Base-by-base conservation (phyloP, 192 early-diverging fungal genomes). In the Backusella westeae region DNA sequence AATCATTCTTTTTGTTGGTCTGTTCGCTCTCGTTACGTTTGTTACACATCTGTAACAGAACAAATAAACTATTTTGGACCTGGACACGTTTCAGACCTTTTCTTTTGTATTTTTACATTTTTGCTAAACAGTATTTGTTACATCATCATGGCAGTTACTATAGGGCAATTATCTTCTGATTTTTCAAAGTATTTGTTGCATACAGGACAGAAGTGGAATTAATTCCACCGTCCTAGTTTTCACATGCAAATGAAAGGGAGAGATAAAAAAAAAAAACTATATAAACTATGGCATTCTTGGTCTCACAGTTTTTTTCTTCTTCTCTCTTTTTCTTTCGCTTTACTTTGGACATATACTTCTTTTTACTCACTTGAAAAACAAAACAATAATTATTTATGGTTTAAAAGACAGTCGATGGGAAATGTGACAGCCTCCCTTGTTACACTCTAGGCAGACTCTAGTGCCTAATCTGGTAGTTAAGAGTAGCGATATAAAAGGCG, bases 31-130 rank as follows among this genome's bases (percentile, higher is more conserved):
- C 26, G 56, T 63, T 23, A 56, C 21, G 8, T 56, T 0, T 2
- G 53, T 56, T 56, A 23, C 9, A 63, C 56, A 12, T 63, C 3
- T 63, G 56, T 63, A 29, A 63, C 56, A 63, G 56, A 63, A 63
- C 56, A 63, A 63, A 63, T 63, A 29, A 63, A 63, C 56, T 63
- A 63, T 63, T 63, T 63, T 63, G 56, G 56, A 63, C 56, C 56
- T 63, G 8, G 56, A 63, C 56, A 63, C 56, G 56, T 63, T 63
- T 63, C 56, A 63, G 56, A 63, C 56, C 21, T 63, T 56, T 26
- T 63, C 21, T 63, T 63, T 29, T 63, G 26, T 63, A 63, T 63
- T 63, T 63, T 63, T 63, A 56, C 21, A 26, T 63, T 63, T 63
- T 63, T 63, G 23, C 46, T 29, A 63, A 29, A 63, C 21, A 29